Conservation (phyloP, 2,329 filamentous ascomycete genomes). For the Neocatenulostroma microsporum region DNA sequence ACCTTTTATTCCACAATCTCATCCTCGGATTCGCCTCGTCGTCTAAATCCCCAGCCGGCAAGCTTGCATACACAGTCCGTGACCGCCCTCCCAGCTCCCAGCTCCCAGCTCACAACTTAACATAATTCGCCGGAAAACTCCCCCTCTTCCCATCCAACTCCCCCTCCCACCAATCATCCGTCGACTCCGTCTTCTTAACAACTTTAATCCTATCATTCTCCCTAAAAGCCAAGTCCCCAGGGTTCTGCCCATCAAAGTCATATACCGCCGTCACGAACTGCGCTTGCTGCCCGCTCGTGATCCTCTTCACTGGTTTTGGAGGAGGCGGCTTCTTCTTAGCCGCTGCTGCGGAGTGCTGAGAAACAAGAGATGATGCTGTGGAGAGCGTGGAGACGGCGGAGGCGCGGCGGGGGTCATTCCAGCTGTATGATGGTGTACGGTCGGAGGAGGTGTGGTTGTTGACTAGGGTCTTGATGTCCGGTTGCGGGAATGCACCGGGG, state of each 20-base stretch:
- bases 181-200: slow-evolving; percentile 68
- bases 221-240: slow-evolving; percentile 63
- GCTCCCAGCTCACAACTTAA: slow-evolving; percentile 17
- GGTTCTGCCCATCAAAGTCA: slow-evolving; percentile 61
- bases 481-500: too few relatives aligned
- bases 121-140: slow-evolving; percentile 76
- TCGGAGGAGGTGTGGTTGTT: slow-evolving; percentile 18
- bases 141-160: slow-evolving; percentile 62
- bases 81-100: too few relatives aligned
- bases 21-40: too few relatives aligned
- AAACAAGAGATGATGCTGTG: slow-evolving; percentile 17
- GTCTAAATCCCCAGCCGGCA: too few relatives aligned
- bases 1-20: too few relatives aligned
- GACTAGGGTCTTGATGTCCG: slow-evolving; percentile 18
- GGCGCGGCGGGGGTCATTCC: slow-evolving; percentile 16
- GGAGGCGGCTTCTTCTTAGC: slow-evolving; percentile 69
- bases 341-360: slow-evolving; percentile 33
- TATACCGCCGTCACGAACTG: slow-evolving; percentile 56
- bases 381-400: slow-evolving; percentile 27
- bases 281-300: slow-evolving; percentile 39
- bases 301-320: slow-evolving; percentile 58
- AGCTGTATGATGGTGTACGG: too few relatives aligned
- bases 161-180: slow-evolving; percentile 84
- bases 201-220: slow-evolving; percentile 73
- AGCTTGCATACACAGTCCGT: too few relatives aligned